Evolutionary conservation across 345 rosid species (phyloP).

Genomic region (Sisymbrium irio): DNA sequence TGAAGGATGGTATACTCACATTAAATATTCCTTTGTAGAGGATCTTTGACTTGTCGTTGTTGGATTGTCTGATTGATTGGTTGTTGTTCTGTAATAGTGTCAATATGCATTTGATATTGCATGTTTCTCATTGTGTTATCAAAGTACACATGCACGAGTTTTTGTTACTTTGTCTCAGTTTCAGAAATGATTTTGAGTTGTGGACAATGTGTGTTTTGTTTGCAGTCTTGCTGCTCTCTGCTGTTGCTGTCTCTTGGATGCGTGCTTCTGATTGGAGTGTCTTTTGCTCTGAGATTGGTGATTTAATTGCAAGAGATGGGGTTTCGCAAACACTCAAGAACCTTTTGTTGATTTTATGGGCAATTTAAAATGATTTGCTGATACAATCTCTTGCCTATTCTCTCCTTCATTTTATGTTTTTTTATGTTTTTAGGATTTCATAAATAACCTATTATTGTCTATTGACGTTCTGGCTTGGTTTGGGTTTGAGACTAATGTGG

Average conservation of each 20-base stretch:
- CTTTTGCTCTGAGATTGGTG: background rate
- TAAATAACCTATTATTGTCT: constrained; percentile 6
- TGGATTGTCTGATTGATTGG: too few species aligned
- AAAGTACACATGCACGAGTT: too few species aligned
- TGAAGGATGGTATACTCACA: constrained; percentile 92
- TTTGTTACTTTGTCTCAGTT: too few species aligned
- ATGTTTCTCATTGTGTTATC: too few species aligned
- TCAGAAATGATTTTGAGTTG: too few species aligned
- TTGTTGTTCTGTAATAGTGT: too few species aligned
- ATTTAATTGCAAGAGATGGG: background rate
- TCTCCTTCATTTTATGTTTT: constrained; percentile 16
- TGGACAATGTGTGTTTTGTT: too few species aligned
- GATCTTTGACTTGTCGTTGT: too few species aligned
- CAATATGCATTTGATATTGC: too few species aligned
- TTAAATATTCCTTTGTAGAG: too few species aligned
- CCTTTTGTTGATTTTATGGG: background rate
- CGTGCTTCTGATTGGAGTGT: constrained; percentile 41
- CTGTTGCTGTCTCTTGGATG: constrained; percentile 40
- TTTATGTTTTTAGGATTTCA: constrained; percentile 5
- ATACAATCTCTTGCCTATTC: background rate
- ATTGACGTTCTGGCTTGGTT: constrained; percentile 6
- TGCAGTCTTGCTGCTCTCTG: constrained; percentile 49
- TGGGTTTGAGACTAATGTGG: constrained; percentile 20
- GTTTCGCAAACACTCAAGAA: background rate
- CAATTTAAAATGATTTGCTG: background rate